phyloP scores from a whole-genome alignment of 192 early-diverging fungal genomes.

The Jimgerdemannia flammicorona region DNA sequence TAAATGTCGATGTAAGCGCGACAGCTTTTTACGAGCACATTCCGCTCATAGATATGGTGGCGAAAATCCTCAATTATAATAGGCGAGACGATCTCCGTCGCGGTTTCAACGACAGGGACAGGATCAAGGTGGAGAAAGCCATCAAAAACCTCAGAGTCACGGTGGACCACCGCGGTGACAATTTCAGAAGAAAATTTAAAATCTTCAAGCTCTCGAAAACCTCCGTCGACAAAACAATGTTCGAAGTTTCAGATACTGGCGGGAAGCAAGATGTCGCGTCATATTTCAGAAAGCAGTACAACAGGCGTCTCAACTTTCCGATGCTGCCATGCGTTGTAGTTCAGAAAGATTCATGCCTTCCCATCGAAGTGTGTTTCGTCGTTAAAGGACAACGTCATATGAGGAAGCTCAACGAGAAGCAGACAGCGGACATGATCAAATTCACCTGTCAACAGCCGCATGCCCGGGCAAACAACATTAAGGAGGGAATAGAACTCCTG shows the following conservation, averaged over 20 bases:
- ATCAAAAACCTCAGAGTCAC: conserved; percentile 52
- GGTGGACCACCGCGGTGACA: conserved; percentile 60
- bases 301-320: conserved; percentile 65
- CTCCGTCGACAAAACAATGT: conserved; percentile 67
- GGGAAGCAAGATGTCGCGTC: conserved; percentile 61
- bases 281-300: conserved; percentile 78
- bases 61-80: conserved; percentile 55
- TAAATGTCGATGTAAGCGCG: conserved; percentile 70
- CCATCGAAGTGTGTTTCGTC: conserved; percentile 90
- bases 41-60: conserved; percentile 66
- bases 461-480: conserved; percentile 83
- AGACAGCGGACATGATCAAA: conserved; percentile 95
- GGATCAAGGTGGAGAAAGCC: conserved; percentile 41
- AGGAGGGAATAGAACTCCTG: conserved; percentile 64
- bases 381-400: conserved; percentile 78
- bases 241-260: conserved; percentile 54
- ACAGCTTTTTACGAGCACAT: conserved; percentile 67
- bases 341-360: conserved; percentile 65
- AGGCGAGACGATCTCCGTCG: conserved; percentile 42
- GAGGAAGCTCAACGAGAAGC: conserved; percentile 77
- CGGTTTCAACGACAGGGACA: conserved; percentile 39
- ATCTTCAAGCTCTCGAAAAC: conserved; percentile 63
- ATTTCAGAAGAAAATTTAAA: conserved; percentile 63
- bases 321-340: conserved; percentile 82
- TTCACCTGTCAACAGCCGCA: conserved; percentile 84